Evolutionary conservation across 768 basidiomycete genomes (phyloP).

Genomic region (Trametopsis cervina): DNA sequence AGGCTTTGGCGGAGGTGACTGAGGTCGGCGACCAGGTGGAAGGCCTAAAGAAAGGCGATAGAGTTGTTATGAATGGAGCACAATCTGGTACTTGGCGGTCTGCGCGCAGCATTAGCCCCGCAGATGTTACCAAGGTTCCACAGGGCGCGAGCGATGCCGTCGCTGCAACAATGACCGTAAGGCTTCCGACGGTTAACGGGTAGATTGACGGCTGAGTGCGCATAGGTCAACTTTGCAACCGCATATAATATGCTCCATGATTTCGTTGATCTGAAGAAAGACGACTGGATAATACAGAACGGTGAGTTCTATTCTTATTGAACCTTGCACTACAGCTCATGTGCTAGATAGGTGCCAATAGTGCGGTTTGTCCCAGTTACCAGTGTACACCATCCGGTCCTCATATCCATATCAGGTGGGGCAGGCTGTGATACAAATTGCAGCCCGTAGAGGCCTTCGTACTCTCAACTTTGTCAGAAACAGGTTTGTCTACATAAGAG

Average conservation of each 20-base stretch:
- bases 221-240: constrained; percentile 70
- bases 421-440: constrained; percentile 82
- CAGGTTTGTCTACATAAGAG: constrained; percentile 35
- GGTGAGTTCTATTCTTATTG: no score
- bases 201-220: background rate
- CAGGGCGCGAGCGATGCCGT: constrained; percentile 47
- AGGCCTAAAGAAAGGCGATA: constrained; percentile 48
- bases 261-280: constrained; percentile 54
- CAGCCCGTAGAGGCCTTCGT: constrained; percentile 58
- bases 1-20: constrained; percentile 63
- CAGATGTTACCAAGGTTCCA: constrained; percentile 59
- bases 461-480: constrained; percentile 80
- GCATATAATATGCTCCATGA: constrained; percentile 78
- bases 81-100: constrained; percentile 78
- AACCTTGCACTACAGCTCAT: no score
- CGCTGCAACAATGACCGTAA: constrained; percentile 71
- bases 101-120: constrained; percentile 40
- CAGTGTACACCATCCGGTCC: background rate
- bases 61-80: constrained; percentile 64
- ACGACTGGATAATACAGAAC: constrained; percentile 83
- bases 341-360: constrained; percentile 48
- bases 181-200: constrained; percentile 13
- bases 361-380: constrained; percentile 47
- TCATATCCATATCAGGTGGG: constrained; percentile 47
- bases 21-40: constrained; percentile 51